Conservation (phyloP, 73 alveolate species). For the Breviolum minutum region DNA sequence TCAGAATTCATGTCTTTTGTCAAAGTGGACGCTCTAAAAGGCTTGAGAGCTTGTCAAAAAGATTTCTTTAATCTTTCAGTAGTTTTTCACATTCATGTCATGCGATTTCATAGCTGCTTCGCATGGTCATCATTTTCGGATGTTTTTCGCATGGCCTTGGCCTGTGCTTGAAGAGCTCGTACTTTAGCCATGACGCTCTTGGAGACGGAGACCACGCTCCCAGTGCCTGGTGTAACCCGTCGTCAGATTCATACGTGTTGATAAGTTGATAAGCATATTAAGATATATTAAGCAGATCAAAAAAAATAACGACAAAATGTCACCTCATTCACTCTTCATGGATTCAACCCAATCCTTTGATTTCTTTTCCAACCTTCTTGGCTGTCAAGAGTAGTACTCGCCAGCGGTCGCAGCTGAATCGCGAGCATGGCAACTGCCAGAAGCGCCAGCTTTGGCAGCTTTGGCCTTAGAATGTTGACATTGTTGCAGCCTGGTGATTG, state of each 20-base stretch:
- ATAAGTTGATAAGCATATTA: too few relatives aligned
- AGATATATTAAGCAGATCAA: not conserved
- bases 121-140: too few relatives aligned
- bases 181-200: slow-evolving; percentile 67
- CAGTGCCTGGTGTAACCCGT: not conserved
- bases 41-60: too few relatives aligned
- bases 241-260: not conserved
- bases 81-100: too few relatives aligned
- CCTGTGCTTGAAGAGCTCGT: slow-evolving; percentile 63
- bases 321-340: not conserved
- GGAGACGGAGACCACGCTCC: slow-evolving; percentile 61
- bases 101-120: too few relatives aligned
- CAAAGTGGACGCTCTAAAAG: too few relatives aligned
- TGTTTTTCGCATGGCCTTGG: not conserved
- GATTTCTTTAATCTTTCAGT: too few relatives aligned
- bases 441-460: slow-evolving; percentile 48
- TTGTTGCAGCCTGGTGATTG: not conserved
- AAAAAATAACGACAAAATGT: too few relatives aligned
- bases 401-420: slow-evolving; percentile 39
- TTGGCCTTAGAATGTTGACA: not conserved
- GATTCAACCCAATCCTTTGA: not conserved
- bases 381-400: not conserved
- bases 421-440: slow-evolving; percentile 42
- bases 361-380: not conserved
- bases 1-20: too few relatives aligned